Percentiles rank a stretch among this genome's conserved stretches.
phyloP scores from a whole-genome alignment of 2,329 filamentous ascomycete species.

The Exutisphaerella laricina region DNA sequence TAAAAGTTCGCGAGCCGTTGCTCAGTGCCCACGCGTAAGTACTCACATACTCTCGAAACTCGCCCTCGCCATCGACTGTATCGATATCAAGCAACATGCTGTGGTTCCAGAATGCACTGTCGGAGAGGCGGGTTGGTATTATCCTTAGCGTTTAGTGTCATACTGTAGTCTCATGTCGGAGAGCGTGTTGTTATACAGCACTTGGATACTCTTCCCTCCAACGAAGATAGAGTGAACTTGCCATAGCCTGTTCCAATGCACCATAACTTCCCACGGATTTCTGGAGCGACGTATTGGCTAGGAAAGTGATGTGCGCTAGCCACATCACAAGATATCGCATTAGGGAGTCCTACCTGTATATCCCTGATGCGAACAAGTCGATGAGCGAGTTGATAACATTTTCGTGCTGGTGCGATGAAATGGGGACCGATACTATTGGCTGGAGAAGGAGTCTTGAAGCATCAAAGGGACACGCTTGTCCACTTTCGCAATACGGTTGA shows the following conservation, averaged over 20 bases:
- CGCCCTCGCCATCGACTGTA: constrained; percentile 13
- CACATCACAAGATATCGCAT: no score
- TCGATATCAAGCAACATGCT: constrained; percentile 4
- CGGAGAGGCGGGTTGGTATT: constrained; percentile 31
- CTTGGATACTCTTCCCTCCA: constrained; percentile 35
- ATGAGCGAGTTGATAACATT: constrained; percentile 32
- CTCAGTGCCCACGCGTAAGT: no score
- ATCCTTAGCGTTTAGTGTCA: constrained; percentile 34
- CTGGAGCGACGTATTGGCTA: constrained; percentile 25
- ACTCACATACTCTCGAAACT: constrained; percentile 13
- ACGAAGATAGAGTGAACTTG: constrained; percentile 34
- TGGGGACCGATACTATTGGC: constrained; percentile 27
- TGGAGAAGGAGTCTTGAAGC: constrained; percentile 31
- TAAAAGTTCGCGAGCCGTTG: no score
- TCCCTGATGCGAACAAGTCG: constrained; percentile 31
- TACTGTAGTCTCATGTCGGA: constrained; percentile 27
- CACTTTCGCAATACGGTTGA: background rate
- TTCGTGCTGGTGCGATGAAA: constrained; percentile 24
- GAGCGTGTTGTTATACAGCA: constrained; percentile 32
- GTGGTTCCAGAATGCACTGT: constrained; percentile 23
- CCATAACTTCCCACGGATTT: constrained; percentile 27
- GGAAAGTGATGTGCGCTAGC: no score
- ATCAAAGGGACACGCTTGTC: constrained; percentile 13
- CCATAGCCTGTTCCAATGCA: constrained; percentile 17
- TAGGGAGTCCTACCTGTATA: no score